These are phyloP conservation scores for Falciphora oryzae DNA, from an alignment of 2,329 filamentous ascomycete genomes.

Conservation along the genomic window DNA sequence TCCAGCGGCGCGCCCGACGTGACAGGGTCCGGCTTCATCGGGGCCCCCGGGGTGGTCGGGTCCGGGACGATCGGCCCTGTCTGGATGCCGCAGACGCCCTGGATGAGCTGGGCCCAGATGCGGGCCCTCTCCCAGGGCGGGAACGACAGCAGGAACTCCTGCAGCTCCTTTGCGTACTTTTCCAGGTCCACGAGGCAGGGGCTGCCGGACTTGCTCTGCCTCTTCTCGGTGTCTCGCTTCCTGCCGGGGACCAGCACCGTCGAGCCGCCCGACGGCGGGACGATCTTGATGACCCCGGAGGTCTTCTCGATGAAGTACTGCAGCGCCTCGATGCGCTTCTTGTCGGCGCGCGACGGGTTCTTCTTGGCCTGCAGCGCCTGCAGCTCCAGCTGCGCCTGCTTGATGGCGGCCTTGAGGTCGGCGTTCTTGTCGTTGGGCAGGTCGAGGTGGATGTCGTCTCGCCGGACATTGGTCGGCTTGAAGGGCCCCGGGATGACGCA, in stretches of 20 bases:
- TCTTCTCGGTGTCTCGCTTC: neutral
- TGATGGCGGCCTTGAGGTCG: slow-evolving; percentile 5
- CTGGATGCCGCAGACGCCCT: slow-evolving; percentile 8
- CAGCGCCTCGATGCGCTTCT: slow-evolving; percentile 5
- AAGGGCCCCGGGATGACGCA: slow-evolving; percentile 4
- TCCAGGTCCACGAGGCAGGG: slow-evolving; percentile 6
- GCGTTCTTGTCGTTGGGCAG: neutral
- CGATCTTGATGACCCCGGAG: slow-evolving; percentile 2
- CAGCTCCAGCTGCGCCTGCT: slow-evolving; percentile 4
- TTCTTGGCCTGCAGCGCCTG: slow-evolving; percentile 8
- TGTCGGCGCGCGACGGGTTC: neutral
- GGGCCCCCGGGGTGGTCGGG: slow-evolving; percentile 15
- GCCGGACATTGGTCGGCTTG: neutral
- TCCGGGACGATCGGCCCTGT: slow-evolving; percentile 20
- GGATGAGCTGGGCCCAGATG: slow-evolving; percentile 9
- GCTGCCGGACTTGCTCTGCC: slow-evolving; percentile 1
- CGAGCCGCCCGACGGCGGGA: slow-evolving; percentile 1
- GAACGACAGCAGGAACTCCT: slow-evolving; percentile 5
- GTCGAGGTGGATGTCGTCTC: neutral
- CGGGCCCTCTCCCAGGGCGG: slow-evolving; percentile 3
- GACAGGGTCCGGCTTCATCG: slow-evolving; percentile 18
- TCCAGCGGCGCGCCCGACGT: slow-evolving; percentile 4
- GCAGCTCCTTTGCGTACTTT: slow-evolving; percentile 5
- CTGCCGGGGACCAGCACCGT: slow-evolving; percentile 3
- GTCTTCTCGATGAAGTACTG: slow-evolving; percentile 2